These are phyloP conservation scores for Fusarium acutatum DNA, from an alignment of 2,329 filamentous ascomycete genomes.

Conservation along the genomic window DNA sequence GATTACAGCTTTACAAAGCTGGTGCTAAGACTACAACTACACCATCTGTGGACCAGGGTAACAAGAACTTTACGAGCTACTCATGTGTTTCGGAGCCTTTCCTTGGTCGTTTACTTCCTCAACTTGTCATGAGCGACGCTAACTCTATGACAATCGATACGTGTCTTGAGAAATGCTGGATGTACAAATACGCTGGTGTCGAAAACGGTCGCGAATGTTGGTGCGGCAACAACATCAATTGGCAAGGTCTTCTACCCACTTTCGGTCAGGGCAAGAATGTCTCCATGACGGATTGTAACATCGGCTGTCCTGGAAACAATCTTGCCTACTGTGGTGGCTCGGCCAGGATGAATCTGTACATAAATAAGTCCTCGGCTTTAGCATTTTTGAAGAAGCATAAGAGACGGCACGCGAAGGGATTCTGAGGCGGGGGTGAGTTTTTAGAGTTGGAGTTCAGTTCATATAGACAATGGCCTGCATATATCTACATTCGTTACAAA, in stretches of 20 bases:
- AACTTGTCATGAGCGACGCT: constrained; percentile 43
- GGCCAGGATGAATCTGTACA: constrained; percentile 46
- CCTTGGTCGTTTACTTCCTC: constrained; percentile 43
- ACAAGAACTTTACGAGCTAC: constrained; percentile 50
- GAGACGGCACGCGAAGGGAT: neutral
- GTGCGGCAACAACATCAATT: constrained; percentile 47
- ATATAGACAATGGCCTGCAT: neutral
- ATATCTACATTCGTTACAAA: neutral
- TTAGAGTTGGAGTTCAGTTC: neutral
- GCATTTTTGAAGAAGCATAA: constrained; percentile 11
- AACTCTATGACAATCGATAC: constrained; percentile 46
- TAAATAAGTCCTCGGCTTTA: constrained; percentile 29
- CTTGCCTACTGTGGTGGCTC: constrained; percentile 46
- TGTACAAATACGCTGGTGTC: constrained; percentile 48
- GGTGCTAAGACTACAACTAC: constrained; percentile 13
- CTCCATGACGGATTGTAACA: constrained; percentile 44
- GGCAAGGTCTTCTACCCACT: constrained; percentile 33
- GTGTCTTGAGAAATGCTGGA: constrained; percentile 46
- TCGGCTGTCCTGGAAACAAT: constrained; percentile 47
- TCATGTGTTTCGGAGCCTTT: constrained; percentile 48
- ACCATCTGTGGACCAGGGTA: constrained; percentile 45
- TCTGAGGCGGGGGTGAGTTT: neutral
- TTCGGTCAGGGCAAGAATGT: constrained; percentile 43
- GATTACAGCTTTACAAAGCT: constrained; percentile 46
- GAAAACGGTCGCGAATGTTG: constrained; percentile 52